Evolutionary conservation across 495 filamentous ascomycete species (phyloP), one percentile per base, ranked within the genome.

Genomic region (Aspergillus carlsbadensis): DNA sequence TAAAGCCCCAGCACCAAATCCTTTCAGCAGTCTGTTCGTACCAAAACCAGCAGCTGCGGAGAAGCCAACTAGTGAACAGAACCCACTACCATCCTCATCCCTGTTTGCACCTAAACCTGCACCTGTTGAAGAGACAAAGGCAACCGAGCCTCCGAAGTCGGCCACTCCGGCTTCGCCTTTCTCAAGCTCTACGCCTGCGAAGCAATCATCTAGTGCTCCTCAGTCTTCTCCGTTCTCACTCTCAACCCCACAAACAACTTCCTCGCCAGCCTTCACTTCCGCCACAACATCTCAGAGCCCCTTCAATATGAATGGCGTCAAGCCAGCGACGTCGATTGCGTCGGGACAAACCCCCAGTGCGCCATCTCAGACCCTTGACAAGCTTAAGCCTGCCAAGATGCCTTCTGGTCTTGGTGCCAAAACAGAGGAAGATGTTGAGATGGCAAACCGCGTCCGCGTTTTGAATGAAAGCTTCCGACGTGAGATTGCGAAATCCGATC

Each of bases 381-480:
- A 57, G 5, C 26, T 71, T 0, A 53, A 61, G 36, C 62, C 66
- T 17, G 47, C 53, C 7, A 52, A 42, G 13, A 46, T 69, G 29
- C 51, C 64, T 6, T 51, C 58, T 31, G 39, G 46, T 21, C 11
- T 65, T 15, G 63, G 37, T 18, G 53, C 61, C 29, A 40, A 64
- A 5, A 50, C 54, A 2, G 62, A 59, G 24, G 63, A 61, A 15
- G 57, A 68, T 10, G 44, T 56, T 17, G 63, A 68, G 31, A 26
- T 63, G 7, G 10, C 66, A 3, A 61, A 63, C 40, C 69, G 66
- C 31, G 17, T 76, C 10, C 65, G 66, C 18, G 54, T 62, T 8
- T 35, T 77, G 42, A 73, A 75, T 47, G 55, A 62, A 20, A 56
- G 52, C 31, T 77, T 76, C 64, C 67, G 71, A 36, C 59, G 60